Conservation (phyloP, 148 eudicot species). For the Chenopodium berlandieri region DNA sequence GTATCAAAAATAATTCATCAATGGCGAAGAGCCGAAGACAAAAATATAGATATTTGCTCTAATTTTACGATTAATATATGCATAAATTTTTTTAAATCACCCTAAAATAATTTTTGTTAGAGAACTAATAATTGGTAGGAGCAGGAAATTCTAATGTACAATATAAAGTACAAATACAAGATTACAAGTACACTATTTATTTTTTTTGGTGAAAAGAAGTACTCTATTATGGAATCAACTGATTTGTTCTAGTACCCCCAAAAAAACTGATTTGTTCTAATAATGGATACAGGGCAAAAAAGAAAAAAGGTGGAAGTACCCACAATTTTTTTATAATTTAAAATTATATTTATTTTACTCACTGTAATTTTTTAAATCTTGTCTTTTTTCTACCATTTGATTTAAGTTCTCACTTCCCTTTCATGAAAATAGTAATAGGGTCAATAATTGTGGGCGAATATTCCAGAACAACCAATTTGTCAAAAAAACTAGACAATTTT, state of each 20-base stretch:
- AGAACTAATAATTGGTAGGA: no score
- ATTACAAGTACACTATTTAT: no score
- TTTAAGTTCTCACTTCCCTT: slow-evolving; percentile 16
- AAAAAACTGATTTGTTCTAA: no score
- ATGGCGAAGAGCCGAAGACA: neutral
- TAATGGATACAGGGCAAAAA: neutral
- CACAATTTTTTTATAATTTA: neutral
- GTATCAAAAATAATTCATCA: neutral
- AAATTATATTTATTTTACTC: no score
- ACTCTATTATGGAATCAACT: neutral
- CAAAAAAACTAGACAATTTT: neutral
- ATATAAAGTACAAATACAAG: no score
- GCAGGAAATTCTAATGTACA: no score
- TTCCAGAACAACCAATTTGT: neutral
- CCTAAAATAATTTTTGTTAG: no score
- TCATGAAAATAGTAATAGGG: slow-evolving; percentile 13
- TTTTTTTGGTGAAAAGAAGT: no score
- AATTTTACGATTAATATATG: no score
- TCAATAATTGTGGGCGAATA: slow-evolving; percentile 25
- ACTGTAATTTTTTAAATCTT: no score
- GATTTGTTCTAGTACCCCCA: neutral
- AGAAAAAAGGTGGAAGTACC: neutral
- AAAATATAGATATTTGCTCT: neutral
- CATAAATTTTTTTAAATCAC: no score
- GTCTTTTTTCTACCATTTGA: neutral